Evolutionary conservation across 2,329 filamentous ascomycete genomes (phyloP), one percentile per base, ranked within the genome.

Genomic region (Trichoderma harzianum): DNA sequence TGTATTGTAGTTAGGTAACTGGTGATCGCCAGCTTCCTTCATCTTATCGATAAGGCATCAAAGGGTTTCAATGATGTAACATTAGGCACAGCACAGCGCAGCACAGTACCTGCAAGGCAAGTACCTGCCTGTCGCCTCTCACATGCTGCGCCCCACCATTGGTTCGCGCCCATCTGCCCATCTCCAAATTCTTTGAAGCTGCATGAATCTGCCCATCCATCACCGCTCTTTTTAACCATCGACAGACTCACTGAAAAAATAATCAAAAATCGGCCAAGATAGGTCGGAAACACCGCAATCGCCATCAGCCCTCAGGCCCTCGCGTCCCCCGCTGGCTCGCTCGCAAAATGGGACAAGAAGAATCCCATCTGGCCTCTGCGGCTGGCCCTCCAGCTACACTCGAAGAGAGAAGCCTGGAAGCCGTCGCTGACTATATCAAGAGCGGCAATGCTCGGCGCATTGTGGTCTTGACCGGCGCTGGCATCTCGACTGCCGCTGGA

Each of bases 391-490:
- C 95, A 1, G 79, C 85, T 68, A 93, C 90, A 0, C 86, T 98
- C 16, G 83, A 87, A 55, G 88, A 87, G 36, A 90, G 94, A 70
- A 92, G 87, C 32, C 81, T 98, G 16, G 85, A 91, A 21, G 92
- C 89, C 5, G 85, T 98, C 51, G 95, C 94, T n/a, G 87, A 92
- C 32, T 91, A 93, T 77, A 95, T 99, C 81, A 90, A 89, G 75
- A 86, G 90, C 77, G 92, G 91, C 60, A 81, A 86, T 63, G 90
- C 87, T 39, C 87, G 87, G 77, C 87, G 87, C 64, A 92, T 99
- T 71, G 93, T 97, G 28, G 92, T 98, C 74, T 90, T 98, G 89
- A 94, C 93, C 3, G 95, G 95, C 72, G 95, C 95, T 14, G 95
- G 95, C 62, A 97, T 98, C 76, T 93, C 91, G 34, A 95, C 93